These are phyloP conservation scores for Leccinum angustisporum DNA, from an alignment of 1,284 basidiomycete genomes.

Conservation along the genomic window DNA sequence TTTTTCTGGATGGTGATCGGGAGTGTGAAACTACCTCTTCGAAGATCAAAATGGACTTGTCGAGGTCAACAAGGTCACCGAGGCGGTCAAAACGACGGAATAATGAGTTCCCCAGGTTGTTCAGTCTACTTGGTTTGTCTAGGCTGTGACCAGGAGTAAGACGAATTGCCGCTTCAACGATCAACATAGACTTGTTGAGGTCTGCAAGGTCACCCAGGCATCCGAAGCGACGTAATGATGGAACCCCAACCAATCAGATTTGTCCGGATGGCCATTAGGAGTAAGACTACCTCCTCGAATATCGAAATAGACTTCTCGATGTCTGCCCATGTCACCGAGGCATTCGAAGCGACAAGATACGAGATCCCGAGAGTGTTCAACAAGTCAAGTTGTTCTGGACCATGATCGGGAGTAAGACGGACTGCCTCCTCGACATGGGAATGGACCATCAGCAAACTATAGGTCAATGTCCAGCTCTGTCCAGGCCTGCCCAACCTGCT, in stretches of 20 bases:
- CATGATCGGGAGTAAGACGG: not conserved
- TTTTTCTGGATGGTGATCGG: not conserved
- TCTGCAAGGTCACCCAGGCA: not conserved
- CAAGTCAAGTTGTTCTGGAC: not conserved
- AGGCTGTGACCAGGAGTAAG: not conserved
- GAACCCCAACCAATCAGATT: not conserved
- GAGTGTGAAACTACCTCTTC: not conserved
- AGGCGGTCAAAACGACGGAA: not conserved
- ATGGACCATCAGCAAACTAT: not conserved
- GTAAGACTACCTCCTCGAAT: not conserved
- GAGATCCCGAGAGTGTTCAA: not conserved
- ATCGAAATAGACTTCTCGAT: not conserved
- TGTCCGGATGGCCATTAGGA: not conserved
- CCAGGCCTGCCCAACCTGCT: too few relatives aligned
- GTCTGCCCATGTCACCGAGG: not conserved
- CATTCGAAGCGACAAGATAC: not conserved
- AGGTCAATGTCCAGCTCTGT: too few relatives aligned
- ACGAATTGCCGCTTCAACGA: not conserved
- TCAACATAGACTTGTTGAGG: not conserved
- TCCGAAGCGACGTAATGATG: not conserved
- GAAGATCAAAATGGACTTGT: not conserved
- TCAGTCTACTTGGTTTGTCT: not conserved
- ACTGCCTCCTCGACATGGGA: not conserved
- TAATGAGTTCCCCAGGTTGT: not conserved
- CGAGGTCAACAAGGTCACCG: not conserved